These are phyloP conservation scores for Gnomoniopsis sp. DNA, from an alignment of 2,329 filamentous ascomycete genomes.

Conservation along the genomic window DNA sequence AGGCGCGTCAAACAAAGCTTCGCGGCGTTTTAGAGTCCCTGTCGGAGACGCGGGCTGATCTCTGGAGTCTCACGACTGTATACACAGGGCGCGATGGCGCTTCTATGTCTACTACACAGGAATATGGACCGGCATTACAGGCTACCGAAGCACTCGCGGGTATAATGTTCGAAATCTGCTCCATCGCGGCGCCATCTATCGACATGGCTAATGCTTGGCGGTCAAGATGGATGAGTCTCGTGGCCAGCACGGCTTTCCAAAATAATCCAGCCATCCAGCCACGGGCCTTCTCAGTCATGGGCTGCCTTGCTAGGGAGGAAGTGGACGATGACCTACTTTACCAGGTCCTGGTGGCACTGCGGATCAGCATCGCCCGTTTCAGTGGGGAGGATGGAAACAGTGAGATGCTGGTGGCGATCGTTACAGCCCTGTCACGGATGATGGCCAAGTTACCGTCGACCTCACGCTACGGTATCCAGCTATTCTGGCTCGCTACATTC, in stretches of 20 bases:
- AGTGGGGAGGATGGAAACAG: slow-evolving; percentile 57
- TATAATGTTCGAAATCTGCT: slow-evolving; percentile 61
- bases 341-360: slow-evolving; percentile 65
- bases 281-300: slow-evolving; percentile 68
- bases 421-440: slow-evolving; percentile 67
- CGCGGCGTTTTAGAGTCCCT: slow-evolving; percentile 54
- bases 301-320: slow-evolving; percentile 66
- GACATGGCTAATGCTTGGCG: slow-evolving; percentile 68
- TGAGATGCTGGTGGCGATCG: slow-evolving; percentile 67
- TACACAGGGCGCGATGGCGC: slow-evolving; percentile 47
- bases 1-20: slow-evolving; percentile 53
- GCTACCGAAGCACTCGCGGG: slow-evolving; percentile 61
- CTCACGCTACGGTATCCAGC: slow-evolving; percentile 64
- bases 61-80: slow-evolving; percentile 47
- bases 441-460: slow-evolving; percentile 64
- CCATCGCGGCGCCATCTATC: slow-evolving; percentile 59
- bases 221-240: slow-evolving; percentile 70
- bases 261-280: slow-evolving; percentile 70
- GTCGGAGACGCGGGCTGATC: slow-evolving; percentile 56
- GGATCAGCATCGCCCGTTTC: slow-evolving; percentile 62
- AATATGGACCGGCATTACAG: slow-evolving; percentile 46
- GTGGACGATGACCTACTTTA: slow-evolving; percentile 70
- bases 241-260: slow-evolving; percentile 70
- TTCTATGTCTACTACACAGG: slow-evolving; percentile 52
- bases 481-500: slow-evolving; percentile 69